Base-by-base conservation (phyloP, 1,284 basidiomycete genomes). In the Pascua sp. region DNA sequence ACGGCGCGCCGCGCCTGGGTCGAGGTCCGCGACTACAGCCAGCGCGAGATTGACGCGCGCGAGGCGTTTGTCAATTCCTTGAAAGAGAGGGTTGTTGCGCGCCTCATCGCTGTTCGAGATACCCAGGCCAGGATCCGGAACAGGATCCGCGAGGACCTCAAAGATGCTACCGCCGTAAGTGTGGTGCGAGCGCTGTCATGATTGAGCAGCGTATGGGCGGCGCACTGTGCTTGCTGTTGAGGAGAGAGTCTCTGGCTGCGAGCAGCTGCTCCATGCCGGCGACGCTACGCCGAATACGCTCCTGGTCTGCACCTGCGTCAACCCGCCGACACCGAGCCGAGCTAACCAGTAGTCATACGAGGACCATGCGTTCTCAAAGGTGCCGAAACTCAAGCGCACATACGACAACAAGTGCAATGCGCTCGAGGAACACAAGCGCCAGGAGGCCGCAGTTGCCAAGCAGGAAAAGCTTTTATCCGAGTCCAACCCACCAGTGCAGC, bases 141-240 rank as follows among this genome's bases (percentile, higher is more conserved):
- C 71, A 85, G 89, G n/a, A 88, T 95, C 70, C 88, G 88, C 67
- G 90, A 93, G 64, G 90, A 92, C 69, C 77, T 92, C 61, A 92
- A 90, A 73, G 83, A 84, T 9, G 89, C 90, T 0, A 80, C 81
- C 13, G 71, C 24, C 7, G 24, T 32, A 32, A 32, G 24, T 32
- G 24, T 32, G 24, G 24, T 72, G 24, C 24, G 24, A 32, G 24
- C 24, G 24, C 24, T 32, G 24, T 7, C 24, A 32, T 7, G 24
- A n/a, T 32, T 32, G 24, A 32, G 24, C 24, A 32, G 24, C 7
- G 24, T 32, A 7, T 32, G 24, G 24, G 24, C 24, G 24, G 24
- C 24, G 24, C 24, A 32, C 24, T 32, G 3, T 32, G 24, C 24
- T 4, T 32, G 24, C 24, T 32, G 24, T 32, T 32, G 24, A 32